Base-by-base conservation (phyloP, 2,329 filamentous ascomycete genomes). In the Endothia cerciana region DNA sequence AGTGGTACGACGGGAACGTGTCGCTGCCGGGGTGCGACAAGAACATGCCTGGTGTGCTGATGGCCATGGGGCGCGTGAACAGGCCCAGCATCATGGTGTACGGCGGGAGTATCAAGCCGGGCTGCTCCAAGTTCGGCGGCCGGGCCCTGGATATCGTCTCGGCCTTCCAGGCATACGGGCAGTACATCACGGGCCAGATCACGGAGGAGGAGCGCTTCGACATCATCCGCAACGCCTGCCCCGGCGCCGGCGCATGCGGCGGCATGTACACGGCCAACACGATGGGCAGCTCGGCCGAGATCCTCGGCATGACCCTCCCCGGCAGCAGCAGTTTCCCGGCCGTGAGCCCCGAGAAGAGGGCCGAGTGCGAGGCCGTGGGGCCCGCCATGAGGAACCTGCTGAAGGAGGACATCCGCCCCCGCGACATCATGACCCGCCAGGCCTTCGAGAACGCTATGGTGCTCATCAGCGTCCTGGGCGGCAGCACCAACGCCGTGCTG, bases 1-100 rank as follows among this genome's bases (percentile, higher is more conserved):
- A 99, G 81, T 98, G 94, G 93, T 98, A 99, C 77, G 95, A 99
- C 78, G 94, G 89, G 72, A 98, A 98, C 79, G 91, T 99, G 76
- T 97, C 93, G 62, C 91, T 99, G 73, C 95, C 95, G 17, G 95
- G 95, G 59, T 99, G 95, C 80, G 95, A 99, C 86, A 99, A 99
- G 88, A 99, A 99, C 82, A 98, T 99, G 95, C 93, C 93, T 1
- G 92, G 92, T 78, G 92, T 95, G 15, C 81, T 93, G 73, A 95
- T 95, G 74, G 95, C 94, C 65, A 97, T 97, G 92, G 94, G 93
- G 45, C 88, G 95, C 72, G 89, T 97, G 71, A 98, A 99, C 83
- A 85, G 95, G 57, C 95, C 95, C 38, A 93, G 92, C 73, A 84
- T 99, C 76, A 99, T 99, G 95, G 92, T 99, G 38, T 99, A 99